Conservation (phyloP, 768 basidiomycete genomes). For the Pleurotus ostreatus region DNA sequence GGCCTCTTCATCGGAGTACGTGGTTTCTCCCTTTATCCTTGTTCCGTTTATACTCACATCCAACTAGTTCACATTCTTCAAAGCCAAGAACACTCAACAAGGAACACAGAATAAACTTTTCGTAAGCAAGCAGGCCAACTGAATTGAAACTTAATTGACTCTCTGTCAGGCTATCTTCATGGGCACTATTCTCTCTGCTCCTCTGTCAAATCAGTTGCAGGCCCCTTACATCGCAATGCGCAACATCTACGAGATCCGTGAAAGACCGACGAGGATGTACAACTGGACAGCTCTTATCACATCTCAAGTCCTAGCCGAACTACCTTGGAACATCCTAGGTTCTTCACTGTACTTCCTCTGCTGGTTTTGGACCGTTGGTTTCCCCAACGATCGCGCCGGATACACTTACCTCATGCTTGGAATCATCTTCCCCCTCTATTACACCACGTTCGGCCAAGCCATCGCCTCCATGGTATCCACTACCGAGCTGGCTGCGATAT, state of each 20-base stretch:
- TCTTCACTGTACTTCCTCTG: conserved; percentile 61
- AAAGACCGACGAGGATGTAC: conserved; percentile 63
- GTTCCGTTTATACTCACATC: conserved; percentile 10
- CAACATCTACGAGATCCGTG: conserved; percentile 64
- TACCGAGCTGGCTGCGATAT: conserved; percentile 53
- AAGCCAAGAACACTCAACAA: conserved; percentile 46
- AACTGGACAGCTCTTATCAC: conserved; percentile 59
- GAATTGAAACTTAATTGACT: background rate
- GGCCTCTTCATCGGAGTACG: conserved; percentile 51
- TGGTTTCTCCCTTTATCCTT: conserved; percentile 14
- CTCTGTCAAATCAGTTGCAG: conserved; percentile 61
- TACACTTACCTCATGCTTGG: conserved; percentile 56
- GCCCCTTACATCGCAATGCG: conserved; percentile 59
- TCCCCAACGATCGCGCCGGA: conserved; percentile 46
- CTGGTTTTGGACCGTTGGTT: conserved; percentile 75
- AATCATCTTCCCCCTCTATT: conserved; percentile 60
- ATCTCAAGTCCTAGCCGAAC: conserved; percentile 50
- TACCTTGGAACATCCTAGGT: conserved; percentile 64
- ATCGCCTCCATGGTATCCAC: conserved; percentile 60
- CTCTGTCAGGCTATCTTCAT: conserved; percentile 49
- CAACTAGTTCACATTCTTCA: conserved; percentile 56
- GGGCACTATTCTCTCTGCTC: conserved; percentile 44
- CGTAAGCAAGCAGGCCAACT: conserved; percentile 28
- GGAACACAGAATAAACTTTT: conserved; percentile 66
- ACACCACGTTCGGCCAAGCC: conserved; percentile 57